These are phyloP conservation scores for Amborella trichopoda DNA, from an alignment of 164 flowering plant genomes.

Conservation along the genomic window DNA sequence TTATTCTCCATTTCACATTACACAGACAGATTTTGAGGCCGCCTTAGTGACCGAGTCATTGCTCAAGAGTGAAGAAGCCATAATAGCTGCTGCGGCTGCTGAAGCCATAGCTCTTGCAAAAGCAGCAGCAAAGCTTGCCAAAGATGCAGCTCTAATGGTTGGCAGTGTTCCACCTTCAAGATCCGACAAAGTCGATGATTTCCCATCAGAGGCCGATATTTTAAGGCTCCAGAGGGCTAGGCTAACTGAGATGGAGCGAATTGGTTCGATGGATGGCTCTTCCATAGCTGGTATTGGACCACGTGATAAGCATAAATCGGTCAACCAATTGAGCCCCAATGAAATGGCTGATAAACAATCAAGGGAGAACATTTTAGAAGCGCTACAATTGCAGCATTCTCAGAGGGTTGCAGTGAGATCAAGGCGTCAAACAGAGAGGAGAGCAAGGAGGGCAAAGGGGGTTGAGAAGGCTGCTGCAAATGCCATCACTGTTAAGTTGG, in stretches of 20 bases:
- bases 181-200: constrained; percentile 10
- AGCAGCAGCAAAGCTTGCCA: constrained; percentile 76
- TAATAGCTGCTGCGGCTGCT: constrained; percentile 75
- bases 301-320: no score
- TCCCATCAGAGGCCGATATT: constrained; percentile 17
- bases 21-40: constrained; percentile 36
- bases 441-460: constrained; percentile 61
- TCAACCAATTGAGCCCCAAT: no score
- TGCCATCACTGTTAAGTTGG: constrained; percentile 35
- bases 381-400: constrained; percentile 33
- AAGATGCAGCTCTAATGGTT: constrained; percentile 48
- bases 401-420: constrained; percentile 57
- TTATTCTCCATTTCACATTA: constrained; percentile 1
- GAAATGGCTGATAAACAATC: no score
- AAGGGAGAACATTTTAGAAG: no score
- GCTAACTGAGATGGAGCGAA: constrained; percentile 20
- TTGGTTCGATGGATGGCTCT: constrained; percentile 17
- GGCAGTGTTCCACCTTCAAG: constrained; percentile 8
- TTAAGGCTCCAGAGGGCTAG: constrained; percentile 12
- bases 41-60: constrained; percentile 39
- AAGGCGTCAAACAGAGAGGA: constrained; percentile 59
- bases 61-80: constrained; percentile 56
- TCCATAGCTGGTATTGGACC: constrained; percentile 12
- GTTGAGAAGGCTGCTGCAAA: constrained; percentile 50
- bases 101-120: constrained; percentile 88